These are phyloP conservation scores for Isabelozyma gotoi DNA, from an alignment of 805 yeast species.

Conservation along the genomic window DNA sequence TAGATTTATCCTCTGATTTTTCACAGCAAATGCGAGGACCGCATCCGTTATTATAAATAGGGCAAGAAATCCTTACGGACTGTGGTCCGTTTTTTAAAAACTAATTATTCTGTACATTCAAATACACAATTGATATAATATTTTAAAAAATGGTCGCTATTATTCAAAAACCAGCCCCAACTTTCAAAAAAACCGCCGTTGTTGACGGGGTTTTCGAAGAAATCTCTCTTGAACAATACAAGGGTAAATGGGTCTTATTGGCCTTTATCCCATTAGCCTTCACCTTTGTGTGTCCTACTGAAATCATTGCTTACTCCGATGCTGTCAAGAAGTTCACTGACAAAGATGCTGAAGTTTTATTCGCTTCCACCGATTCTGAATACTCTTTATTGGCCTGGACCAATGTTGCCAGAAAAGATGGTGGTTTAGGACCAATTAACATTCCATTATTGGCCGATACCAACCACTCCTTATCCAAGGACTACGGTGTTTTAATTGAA, in stretches of 20 bases:
- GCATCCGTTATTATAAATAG: slow-evolving; percentile 1
- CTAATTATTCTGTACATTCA: slow-evolving; percentile 1
- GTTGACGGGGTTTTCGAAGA: slow-evolving; percentile 96
- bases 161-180: slow-evolving; percentile 95
- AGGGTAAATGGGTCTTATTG: slow-evolving; percentile 96
- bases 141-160: slow-evolving; percentile 70
- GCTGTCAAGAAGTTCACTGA: slow-evolving; percentile 87
- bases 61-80: slow-evolving; percentile 1
- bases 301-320: slow-evolving; percentile 97
- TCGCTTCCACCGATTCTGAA: slow-evolving; percentile 98
- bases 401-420: slow-evolving; percentile 92
- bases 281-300: slow-evolving; percentile 99
- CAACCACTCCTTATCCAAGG: slow-evolving; percentile 91
- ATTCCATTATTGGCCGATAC: slow-evolving; percentile 96
- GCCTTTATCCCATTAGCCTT: slow-evolving; percentile 98
- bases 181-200: slow-evolving; percentile 95
- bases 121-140: not conserved
- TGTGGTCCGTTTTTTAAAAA: not conserved
- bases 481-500: slow-evolving; percentile 96
- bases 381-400: slow-evolving; percentile 98
- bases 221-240: slow-evolving; percentile 88
- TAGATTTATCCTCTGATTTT: slow-evolving; percentile 7
- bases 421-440: slow-evolving; percentile 95
- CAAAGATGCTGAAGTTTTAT: slow-evolving; percentile 83
- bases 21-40: not conserved